Percentiles rank a stretch among this genome's conserved stretches.
Conservation (phyloP, 2,329 filamentous ascomycete genomes). For the Incumbomyces lentus region DNA sequence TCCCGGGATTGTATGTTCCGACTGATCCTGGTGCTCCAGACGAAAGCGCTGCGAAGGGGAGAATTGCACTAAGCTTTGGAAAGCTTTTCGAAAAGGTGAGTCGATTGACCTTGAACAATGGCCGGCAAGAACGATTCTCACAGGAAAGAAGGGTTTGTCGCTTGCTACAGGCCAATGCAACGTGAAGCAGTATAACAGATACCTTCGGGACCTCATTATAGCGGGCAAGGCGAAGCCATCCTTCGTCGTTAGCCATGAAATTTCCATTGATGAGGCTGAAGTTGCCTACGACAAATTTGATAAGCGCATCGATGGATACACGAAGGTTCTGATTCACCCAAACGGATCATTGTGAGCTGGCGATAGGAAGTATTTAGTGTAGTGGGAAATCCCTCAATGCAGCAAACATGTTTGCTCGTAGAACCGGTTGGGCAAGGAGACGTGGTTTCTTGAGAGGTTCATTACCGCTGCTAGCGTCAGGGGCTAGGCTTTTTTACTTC, state of each 20-base stretch:
- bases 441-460: too few relatives aligned
- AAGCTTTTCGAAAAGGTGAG: conserved; percentile 58
- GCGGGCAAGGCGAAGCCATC: conserved; percentile 54
- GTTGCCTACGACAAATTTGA: conserved; percentile 57
- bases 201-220: conserved; percentile 56
- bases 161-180: conserved; percentile 57
- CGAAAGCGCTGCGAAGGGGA: conserved; percentile 49
- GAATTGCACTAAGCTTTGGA: conserved; percentile 54
- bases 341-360: conserved; percentile 35
- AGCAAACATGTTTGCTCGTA: too few relatives aligned
- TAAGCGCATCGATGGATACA: conserved; percentile 55
- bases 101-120: neutral
- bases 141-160: conserved; percentile 40
- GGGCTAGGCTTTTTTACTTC: too few relatives aligned
- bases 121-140: conserved; percentile 4
- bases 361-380: too few relatives aligned
- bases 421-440: too few relatives aligned
- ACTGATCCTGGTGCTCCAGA: conserved; percentile 54
- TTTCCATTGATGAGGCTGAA: conserved; percentile 51
- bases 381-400: too few relatives aligned
- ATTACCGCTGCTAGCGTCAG: too few relatives aligned
- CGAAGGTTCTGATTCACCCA: conserved; percentile 57
- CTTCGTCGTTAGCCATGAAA: conserved; percentile 57
- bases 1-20: conserved; percentile 41
- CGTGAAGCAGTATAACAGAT: conserved; percentile 58